Base-by-base conservation (phyloP, 257 asterid species). In the Primulina eburnea region DNA sequence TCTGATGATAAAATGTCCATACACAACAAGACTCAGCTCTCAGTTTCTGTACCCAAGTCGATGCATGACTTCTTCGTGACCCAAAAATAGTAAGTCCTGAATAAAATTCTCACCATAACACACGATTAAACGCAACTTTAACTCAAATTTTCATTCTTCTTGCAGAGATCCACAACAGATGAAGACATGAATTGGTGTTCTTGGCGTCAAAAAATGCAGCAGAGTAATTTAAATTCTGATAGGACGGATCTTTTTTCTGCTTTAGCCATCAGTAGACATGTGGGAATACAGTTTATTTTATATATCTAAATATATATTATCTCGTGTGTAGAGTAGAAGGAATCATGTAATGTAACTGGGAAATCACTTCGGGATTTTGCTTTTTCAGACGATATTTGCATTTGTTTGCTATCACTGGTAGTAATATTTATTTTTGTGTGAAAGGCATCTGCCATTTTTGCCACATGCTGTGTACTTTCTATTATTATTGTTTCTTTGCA, bases 11-110 rank as follows among this genome's bases (percentile, higher is more conserved):
- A 78, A 65, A 78, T 73, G 68, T 74, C 84, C 6, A 77, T 35
- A 37, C 82, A 72, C 6, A 73, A 71, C 9, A 73, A 71, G 59
- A 80, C 89, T 28, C 96, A 90, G 79, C 97, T 89, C 73, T 85
- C 95, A 2, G 83, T 86, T 30, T 83, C 92, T 57, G 74, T 78
- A 40, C 90, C 98, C 1, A 85, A 79, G 76, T 76, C 90, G 6
- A 38, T 87, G 63, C 94, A 90, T 62, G 97, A 92, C 67, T 92
- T 88, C 86, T 92, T 90, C 86, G 68, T 86, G 68, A 75, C 90
- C 67, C 87, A 80, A 29, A 90, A 87, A 76, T 80, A 93, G 97
- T 82, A 82, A 67, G 68, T 7, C 4, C 3, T 64, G 16, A 62
- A 2, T 6, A 1, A 26, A 50, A 50, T 16, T 50, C 7, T 17